Evolutionary conservation across 805 yeast genomes (phyloP).

Genomic region (Torulaspora microellipsoides): DNA sequence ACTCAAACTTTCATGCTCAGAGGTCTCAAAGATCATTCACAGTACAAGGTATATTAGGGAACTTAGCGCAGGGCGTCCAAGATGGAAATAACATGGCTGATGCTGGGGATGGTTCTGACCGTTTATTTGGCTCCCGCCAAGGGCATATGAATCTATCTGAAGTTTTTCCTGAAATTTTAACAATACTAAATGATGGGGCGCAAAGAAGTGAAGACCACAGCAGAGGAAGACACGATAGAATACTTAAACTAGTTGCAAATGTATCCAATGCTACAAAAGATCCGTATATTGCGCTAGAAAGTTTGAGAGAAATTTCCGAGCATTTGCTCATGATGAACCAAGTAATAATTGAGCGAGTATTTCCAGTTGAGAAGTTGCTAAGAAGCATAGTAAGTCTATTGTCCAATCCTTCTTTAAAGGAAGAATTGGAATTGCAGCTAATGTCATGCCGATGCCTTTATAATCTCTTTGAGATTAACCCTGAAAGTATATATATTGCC

Average conservation of each 20-base stretch:
- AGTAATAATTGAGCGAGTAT: constrained; percentile 52
- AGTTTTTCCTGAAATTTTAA: constrained; percentile 39
- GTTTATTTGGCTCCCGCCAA: constrained; percentile 18
- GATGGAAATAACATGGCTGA: not conserved
- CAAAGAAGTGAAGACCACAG: constrained; percentile 12
- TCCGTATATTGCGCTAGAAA: constrained; percentile 57
- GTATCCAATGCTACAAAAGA: constrained; percentile 40
- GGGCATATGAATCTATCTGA: constrained; percentile 26
- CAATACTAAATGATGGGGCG: constrained; percentile 30
- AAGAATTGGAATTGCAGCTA: constrained; percentile 73
- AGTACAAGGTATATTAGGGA: constrained; percentile 17
- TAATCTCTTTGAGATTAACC: constrained; percentile 71
- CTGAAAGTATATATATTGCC: constrained; percentile 57
- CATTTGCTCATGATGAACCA: constrained; percentile 65
- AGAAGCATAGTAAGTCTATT: constrained; percentile 53
- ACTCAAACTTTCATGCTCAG: constrained; percentile 23
- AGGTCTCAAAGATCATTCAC: constrained; percentile 6
- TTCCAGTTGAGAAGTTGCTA: constrained; percentile 58
- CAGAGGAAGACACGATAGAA: constrained; percentile 18
- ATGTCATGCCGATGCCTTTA: constrained; percentile 80
- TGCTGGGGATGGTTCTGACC: not conserved
- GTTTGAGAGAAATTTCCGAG: constrained; percentile 60
- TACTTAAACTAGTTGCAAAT: constrained; percentile 27
- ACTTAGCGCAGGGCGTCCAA: constrained; percentile 11
- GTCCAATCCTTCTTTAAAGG: constrained; percentile 51